These are phyloP conservation scores for Nevesoporus exiguus DNA, from an alignment of 768 basidiomycete species.

Conservation along the genomic window DNA sequence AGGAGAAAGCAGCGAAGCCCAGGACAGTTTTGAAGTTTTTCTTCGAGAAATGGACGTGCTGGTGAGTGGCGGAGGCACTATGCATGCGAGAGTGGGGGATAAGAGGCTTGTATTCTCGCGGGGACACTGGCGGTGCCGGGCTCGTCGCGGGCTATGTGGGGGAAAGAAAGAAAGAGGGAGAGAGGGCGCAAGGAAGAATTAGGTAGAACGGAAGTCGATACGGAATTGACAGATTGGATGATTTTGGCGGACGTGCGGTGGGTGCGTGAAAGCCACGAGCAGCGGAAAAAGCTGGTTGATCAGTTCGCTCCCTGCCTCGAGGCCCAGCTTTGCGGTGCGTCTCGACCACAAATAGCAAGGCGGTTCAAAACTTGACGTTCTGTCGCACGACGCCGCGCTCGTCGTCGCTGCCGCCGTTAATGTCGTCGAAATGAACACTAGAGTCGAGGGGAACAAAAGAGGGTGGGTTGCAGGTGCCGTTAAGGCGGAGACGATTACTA, in stretches of 20 bases:
- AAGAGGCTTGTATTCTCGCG: conserved; percentile 26
- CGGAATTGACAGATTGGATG: conserved; percentile 28
- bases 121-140: conserved; percentile 24
- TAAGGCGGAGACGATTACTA: conserved; percentile 22
- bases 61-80: conserved; percentile 38
- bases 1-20: conserved; percentile 39
- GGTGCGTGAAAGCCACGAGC: conserved; percentile 36
- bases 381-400: background rate
- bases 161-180: conserved; percentile 21
- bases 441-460: conserved; percentile 15
- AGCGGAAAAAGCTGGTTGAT: conserved; percentile 29
- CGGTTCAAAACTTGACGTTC: conserved; percentile 14
- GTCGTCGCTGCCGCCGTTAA: conserved; percentile 9
- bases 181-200: conserved; percentile 31
- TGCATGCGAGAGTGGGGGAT: conserved; percentile 38
- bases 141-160: conserved; percentile 27
- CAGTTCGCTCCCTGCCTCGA: conserved; percentile 28
- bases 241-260: conserved; percentile 32
- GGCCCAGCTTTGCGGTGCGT: conserved; percentile 23
- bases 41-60: conserved; percentile 35
- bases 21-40: conserved; percentile 49
- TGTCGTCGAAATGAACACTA: background rate
- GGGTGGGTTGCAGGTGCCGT: conserved; percentile 12
- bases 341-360: conserved; percentile 22
- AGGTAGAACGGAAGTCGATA: conserved; percentile 27